A percentile compares a stretch with the other conserved stretches of the same genome.
These are phyloP conservation scores for Cairneyella variabilis DNA, from an alignment of 495 filamentous ascomycete species.

Conservation along the genomic window DNA sequence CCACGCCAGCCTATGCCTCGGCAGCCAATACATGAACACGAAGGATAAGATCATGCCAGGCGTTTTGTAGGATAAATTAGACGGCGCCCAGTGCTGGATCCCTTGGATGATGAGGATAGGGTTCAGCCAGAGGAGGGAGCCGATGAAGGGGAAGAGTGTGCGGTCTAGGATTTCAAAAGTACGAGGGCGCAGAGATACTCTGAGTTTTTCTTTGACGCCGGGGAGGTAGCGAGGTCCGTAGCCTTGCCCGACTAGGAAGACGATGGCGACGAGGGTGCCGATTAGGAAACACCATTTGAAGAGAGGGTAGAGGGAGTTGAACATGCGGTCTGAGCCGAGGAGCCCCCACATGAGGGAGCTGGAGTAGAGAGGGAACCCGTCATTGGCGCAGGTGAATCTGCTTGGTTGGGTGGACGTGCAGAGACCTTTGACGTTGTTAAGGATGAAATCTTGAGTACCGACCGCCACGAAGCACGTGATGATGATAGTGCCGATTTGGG, in stretches of 20 bases:
- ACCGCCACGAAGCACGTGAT: constrained; percentile 59
- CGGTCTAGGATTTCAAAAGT: constrained; percentile 24
- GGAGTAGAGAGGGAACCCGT: constrained; percentile 57
- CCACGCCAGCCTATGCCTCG: constrained; percentile 55
- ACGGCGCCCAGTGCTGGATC: constrained; percentile 58
- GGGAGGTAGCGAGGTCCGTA: constrained; percentile 32
- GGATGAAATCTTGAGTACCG: constrained; percentile 56
- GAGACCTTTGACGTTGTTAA: constrained; percentile 48
- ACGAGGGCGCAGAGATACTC: constrained; percentile 15
- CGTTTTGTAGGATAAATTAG: constrained; percentile 34
- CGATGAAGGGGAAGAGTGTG: constrained; percentile 7
- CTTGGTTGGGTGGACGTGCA: constrained; percentile 45
- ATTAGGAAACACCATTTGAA: constrained; percentile 40
- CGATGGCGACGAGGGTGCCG: constrained; percentile 28
- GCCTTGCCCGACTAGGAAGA: constrained; percentile 25
- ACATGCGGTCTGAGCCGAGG: constrained; percentile 49
- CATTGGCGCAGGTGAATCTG: constrained; percentile 56
- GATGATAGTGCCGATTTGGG: constrained; percentile 51
- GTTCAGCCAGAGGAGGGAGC: constrained; percentile 42
- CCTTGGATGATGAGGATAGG: constrained; percentile 63
- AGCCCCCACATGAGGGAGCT: constrained; percentile 36
- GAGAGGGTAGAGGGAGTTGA: constrained; percentile 30
- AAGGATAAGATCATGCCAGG: constrained; percentile 65
- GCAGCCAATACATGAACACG: constrained; percentile 60
- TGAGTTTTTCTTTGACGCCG: constrained; percentile 8